Base-by-base conservation (phyloP, 257 asterid genomes). In the Penstemon eatonii region DNA sequence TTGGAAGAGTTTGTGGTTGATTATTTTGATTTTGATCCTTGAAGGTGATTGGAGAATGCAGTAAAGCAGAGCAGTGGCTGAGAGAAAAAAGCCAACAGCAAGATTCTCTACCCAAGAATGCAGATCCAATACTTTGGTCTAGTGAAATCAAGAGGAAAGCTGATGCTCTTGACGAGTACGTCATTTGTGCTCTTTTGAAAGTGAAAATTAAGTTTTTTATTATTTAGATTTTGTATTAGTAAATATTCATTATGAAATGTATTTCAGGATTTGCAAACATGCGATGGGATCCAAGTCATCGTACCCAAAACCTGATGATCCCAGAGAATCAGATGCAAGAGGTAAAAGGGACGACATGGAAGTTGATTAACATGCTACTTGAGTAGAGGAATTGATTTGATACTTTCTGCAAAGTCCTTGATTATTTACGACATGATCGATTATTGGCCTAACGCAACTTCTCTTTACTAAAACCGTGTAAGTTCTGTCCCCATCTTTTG, bases 11-110 rank as follows among this genome's bases (percentile, higher is more conserved):
- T 44, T 39, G 25, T 61, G 43, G 46, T 46, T 41, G 18, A 44
- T 68, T 42, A 19, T 43, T 69, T 60, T 50, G 64, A 33, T 63
- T 73, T 63, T 56, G 53, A 71, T 75, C 45, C 73, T 68, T 79
- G 77, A 76, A 94, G 99, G 83, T 94, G 43, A 45, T 79, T 75
- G 81, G 58, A 52, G 97, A 91, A 82, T 94, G 97, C 85, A 75
- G 66, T 73, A 82, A 80, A 78, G 93, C 86, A 68, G 96, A 91
- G 80, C 85, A 76, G 75, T 94, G 99, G 99, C 86, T 94, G 70
- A 79, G 75, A 74, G 95, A 86, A 53, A 84, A 79, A 77, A 81
- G 59, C 68, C 95, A 89, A 49, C 93, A 78, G 76, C 99, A 94
- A 80, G 93, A 91, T 68, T 73, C 86, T 7, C 78, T 87, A 60